These are phyloP conservation scores for Calonectria crousiana DNA, from an alignment of 2,329 filamentous ascomycete genomes.

Conservation along the genomic window DNA sequence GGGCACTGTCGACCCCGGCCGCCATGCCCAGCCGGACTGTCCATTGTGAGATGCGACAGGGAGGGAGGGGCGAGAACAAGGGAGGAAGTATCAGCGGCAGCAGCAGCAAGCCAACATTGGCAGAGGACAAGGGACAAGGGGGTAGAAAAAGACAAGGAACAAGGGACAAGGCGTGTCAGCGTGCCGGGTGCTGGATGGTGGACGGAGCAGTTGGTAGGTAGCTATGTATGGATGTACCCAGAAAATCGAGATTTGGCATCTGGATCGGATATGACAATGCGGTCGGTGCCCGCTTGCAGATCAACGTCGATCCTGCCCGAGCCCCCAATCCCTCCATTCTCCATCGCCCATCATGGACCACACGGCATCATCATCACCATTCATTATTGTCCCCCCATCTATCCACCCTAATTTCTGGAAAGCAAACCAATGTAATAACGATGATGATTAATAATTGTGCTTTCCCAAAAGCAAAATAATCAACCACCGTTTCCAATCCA, in stretches of 20 bases:
- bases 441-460: neutral
- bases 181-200: neutral
- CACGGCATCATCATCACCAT: neutral
- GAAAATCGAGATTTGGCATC: conserved; percentile 44
- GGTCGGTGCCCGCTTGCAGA: conserved; percentile 35
- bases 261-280: conserved; percentile 38
- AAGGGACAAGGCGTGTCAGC: neutral
- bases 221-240: neutral
- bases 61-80: neutral
- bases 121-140: neutral
- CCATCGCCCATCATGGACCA: neutral
- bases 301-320: conserved; percentile 41
- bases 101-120: neutral
- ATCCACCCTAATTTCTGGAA: neutral
- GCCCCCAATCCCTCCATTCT: conserved; percentile 3
- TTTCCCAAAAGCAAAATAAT: neutral
- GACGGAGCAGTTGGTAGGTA: neutral
- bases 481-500: neutral
- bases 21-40: neutral
- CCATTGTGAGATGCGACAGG: neutral
- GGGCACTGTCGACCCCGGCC: neutral
- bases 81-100: neutral
- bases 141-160: neutral
- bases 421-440: neutral
- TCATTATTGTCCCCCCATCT: neutral